Base-by-base conservation (phyloP, 495 filamentous ascomycete genomes). In the Glonium stellatum region DNA sequence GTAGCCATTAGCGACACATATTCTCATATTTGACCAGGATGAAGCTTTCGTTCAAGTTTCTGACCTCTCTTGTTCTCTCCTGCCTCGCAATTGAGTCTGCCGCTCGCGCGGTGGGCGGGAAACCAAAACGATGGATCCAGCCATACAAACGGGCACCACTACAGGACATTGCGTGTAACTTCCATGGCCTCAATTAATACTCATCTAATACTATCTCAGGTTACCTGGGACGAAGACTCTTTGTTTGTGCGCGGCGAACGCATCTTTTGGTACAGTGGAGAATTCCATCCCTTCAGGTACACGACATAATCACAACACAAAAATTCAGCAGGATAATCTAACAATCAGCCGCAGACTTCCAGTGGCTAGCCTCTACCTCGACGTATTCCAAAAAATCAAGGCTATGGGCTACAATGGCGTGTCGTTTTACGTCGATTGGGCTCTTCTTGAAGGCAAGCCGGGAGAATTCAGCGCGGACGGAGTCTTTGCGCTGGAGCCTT, bases 361-460 rank as follows among this genome's bases (percentile, higher is more conserved):
- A 0, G 88, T 92, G 4, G 79, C 84, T 0, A 78, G 80, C 19
- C 75, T 92, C 4, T 90, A 81, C 78, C 77, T 86, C 44, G 89
- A 92, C 67, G 69, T 92, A 34, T 84, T 93, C 66, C 83, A 90
- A 64, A 93, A 93, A 71, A 79, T 89, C 71, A 89, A 84, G 70
- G 85, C 87, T 25, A 68, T 89, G 0, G 88, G 88, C 1, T 89
- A 88, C 72, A 90, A 86, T 60, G 75, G 78, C n/a, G 84, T 89
- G 15, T 87, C 84, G 0, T 87, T 91, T 71, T 89, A 90, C 66
- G 72, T 82, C 15, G 78, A 90, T 63, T 92, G 88, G 88, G 86
- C 85, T n/a, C 71, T 91, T n/a, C 67, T 89, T 1, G 88, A 92
- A 71, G 87, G 87, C 31, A 82, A 86, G 58, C 84, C 77, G 1